These are phyloP conservation scores for Aspergillus intermedius DNA, from an alignment of 2,329 filamentous ascomycete species.

Conservation along the genomic window DNA sequence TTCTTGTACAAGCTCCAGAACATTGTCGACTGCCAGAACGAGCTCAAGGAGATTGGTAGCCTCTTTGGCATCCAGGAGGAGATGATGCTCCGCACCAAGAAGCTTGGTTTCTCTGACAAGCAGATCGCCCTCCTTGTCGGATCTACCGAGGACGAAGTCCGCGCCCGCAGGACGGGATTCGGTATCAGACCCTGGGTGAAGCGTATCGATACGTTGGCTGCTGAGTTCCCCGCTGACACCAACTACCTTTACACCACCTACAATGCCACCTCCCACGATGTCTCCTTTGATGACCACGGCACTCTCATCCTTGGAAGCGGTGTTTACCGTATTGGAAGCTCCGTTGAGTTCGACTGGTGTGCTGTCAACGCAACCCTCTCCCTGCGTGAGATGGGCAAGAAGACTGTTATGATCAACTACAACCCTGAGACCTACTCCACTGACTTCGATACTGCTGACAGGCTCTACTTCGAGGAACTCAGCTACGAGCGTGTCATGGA, in stretches of 20 bases:
- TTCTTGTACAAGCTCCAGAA: constrained; percentile 98
- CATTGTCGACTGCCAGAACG: constrained; percentile 82
- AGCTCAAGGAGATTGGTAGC: constrained; percentile 76
- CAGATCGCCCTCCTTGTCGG: constrained; percentile 86
- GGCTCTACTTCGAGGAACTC: constrained; percentile 92
- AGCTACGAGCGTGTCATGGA: constrained; percentile 98
- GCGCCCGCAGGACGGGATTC: constrained; percentile 74
- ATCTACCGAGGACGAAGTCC: constrained; percentile 82
- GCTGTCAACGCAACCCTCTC: constrained; percentile 84
- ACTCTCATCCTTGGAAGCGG: constrained; percentile 85
- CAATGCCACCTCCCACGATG: constrained; percentile 89
- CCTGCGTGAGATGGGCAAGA: constrained; percentile 79
- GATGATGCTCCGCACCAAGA: constrained; percentile 85
- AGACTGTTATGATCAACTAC: constrained; percentile 96
- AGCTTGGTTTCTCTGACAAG: constrained; percentile 93
- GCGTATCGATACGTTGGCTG: constrained; percentile 95
- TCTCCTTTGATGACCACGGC: constrained; percentile 88
- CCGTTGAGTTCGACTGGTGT: constrained; percentile 98
- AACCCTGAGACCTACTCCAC: constrained; percentile 78
- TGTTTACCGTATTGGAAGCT: constrained; percentile 95
- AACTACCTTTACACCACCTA: constrained; percentile 98
- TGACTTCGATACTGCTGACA: constrained; percentile 84
- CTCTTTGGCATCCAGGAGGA: constrained; percentile 83
- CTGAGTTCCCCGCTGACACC: constrained; percentile 89
- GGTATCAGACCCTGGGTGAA: constrained; percentile 94